Conservation (phyloP, 495 filamentous ascomycete species). For the Penicillium ucsense region DNA sequence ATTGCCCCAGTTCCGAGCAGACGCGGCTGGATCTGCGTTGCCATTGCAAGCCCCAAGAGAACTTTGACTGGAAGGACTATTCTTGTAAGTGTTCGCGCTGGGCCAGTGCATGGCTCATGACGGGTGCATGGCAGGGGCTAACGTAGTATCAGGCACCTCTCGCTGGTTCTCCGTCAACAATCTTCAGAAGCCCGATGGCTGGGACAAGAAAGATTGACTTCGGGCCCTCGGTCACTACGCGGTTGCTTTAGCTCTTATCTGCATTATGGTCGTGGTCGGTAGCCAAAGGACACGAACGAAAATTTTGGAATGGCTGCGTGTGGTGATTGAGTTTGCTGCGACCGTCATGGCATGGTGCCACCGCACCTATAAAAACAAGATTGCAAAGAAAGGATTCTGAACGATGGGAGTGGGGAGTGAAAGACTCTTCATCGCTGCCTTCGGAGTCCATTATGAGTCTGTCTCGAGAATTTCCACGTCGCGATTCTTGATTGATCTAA, state of each 20-base stretch:
- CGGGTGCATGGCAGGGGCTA: neutral
- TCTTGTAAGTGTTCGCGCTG: conserved; percentile 56
- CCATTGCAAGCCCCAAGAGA: conserved; percentile 88
- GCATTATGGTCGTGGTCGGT: conserved; percentile 11
- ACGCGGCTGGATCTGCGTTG: conserved; percentile 72
- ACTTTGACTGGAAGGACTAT: conserved; percentile 98
- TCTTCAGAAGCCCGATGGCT: conserved; percentile 71
- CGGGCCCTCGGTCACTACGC: conserved; percentile 11
- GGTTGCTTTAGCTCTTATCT: conserved; percentile 9
- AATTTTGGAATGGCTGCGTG: conserved; percentile 12
- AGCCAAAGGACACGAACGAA: conserved; percentile 16
- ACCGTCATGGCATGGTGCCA: conserved; percentile 4
- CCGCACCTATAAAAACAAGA: conserved; percentile 1
- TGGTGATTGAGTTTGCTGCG: conserved; percentile 5
- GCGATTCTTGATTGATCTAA: too few relatives aligned
- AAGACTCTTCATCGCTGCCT: too few relatives aligned
- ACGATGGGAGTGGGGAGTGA: too few relatives aligned
- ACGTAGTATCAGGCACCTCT: conserved; percentile 51
- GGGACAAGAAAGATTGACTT: conserved; percentile 53
- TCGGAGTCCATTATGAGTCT: too few relatives aligned
- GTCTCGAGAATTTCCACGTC: too few relatives aligned
- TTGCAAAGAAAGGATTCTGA: too few relatives aligned
- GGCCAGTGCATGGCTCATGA: too few relatives aligned
- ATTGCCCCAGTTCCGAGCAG: conserved; percentile 86
- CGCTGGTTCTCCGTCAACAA: conserved; percentile 75